A percentile compares a stretch with the other conserved stretches of the same genome.
These are phyloP conservation scores for Curvularia lunata DNA, from an alignment of 2,329 filamentous ascomycete species.

Conservation along the genomic window DNA sequence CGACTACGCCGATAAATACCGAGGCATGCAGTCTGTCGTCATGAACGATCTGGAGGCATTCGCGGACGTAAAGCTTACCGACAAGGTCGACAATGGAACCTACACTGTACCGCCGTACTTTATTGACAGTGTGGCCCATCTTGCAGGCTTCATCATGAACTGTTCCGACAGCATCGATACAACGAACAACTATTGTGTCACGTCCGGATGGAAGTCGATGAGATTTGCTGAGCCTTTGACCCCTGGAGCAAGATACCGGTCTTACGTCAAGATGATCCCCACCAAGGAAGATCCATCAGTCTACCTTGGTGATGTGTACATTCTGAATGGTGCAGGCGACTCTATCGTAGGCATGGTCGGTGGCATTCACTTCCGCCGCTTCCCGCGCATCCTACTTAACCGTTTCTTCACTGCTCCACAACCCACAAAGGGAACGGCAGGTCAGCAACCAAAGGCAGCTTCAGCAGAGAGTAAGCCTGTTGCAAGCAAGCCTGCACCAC, in stretches of 20 bases:
- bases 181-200: slow-evolving; percentile 27
- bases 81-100: slow-evolving; percentile 10
- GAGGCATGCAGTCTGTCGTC: slow-evolving; percentile 30
- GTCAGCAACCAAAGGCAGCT: slow-evolving; percentile 2
- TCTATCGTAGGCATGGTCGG: slow-evolving; percentile 44
- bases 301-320: slow-evolving; percentile 51
- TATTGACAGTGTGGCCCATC: slow-evolving; percentile 34
- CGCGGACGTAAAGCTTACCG: slow-evolving; percentile 13
- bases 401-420: slow-evolving; percentile 32
- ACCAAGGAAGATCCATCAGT: slow-evolving; percentile 35
- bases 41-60: slow-evolving; percentile 29
- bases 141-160: slow-evolving; percentile 37
- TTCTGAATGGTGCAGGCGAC: slow-evolving; percentile 39
- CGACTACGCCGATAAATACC: slow-evolving; percentile 29
- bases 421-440: background rate
- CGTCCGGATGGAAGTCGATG: slow-evolving; percentile 32
- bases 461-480: background rate
- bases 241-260: slow-evolving; percentile 17
- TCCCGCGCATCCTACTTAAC: slow-evolving; percentile 28
- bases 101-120: slow-evolving; percentile 27
- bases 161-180: slow-evolving; percentile 24
- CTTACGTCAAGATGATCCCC: slow-evolving; percentile 36
- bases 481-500: background rate
- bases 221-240: slow-evolving; percentile 26
- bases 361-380: slow-evolving; percentile 34